Conservation (phyloP, 106 monocot genomes). For the Dendrobium chrysotoxum region DNA sequence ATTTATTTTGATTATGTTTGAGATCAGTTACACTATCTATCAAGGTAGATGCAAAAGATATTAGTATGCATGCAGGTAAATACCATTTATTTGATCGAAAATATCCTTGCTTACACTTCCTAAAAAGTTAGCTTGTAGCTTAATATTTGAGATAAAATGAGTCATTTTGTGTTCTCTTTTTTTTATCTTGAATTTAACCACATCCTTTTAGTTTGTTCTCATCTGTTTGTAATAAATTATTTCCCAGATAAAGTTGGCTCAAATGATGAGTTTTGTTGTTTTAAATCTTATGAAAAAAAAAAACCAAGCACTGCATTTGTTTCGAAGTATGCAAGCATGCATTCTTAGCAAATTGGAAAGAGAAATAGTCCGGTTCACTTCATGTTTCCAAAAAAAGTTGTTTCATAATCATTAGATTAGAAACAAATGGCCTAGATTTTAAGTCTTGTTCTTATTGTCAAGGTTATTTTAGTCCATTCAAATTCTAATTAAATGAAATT, state of each 20-base stretch:
- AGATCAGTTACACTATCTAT: background rate
- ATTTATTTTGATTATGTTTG: background rate
- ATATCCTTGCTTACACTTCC: background rate
- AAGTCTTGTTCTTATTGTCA: background rate
- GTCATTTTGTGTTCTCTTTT: background rate
- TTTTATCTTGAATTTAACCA: background rate
- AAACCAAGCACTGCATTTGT: background rate
- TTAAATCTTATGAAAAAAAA: background rate
- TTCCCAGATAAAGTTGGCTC: background rate
- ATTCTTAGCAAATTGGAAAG: background rate
- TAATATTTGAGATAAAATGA: background rate
- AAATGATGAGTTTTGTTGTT: background rate
- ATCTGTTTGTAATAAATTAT: background rate
- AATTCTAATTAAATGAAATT: background rate
- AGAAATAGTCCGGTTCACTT: background rate
- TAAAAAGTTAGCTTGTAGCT: background rate
- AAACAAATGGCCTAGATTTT: background rate
- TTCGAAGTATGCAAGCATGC: background rate
- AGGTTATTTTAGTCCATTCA: background rate
- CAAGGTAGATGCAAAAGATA: background rate
- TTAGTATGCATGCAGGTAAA: background rate
- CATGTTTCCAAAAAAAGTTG: background rate
- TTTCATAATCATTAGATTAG: background rate
- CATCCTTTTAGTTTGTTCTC: background rate
- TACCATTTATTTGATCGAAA: slow-evolving; percentile 2